Percentiles rank a stretch among this genome's conserved stretches.
Conservation (phyloP, 202 grass and related monocot genomes). For the Tripidium arundinaceum region DNA sequence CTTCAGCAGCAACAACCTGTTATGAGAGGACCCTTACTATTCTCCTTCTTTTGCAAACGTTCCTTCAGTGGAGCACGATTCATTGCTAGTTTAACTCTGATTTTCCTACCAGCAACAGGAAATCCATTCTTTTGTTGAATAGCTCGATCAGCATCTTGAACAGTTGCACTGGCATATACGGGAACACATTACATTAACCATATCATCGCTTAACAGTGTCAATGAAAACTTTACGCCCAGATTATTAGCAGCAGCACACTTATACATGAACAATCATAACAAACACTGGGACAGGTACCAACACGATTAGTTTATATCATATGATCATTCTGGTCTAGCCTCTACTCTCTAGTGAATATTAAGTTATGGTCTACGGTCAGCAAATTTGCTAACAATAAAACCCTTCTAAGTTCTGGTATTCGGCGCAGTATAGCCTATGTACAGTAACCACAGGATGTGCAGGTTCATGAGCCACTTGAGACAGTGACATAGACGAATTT, state of each 20-base stretch:
- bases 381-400: not conserved
- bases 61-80: conserved; percentile 67
- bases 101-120: conserved; percentile 67
- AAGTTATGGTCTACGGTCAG: not conserved
- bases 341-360: not conserved
- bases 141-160: conserved; percentile 76
- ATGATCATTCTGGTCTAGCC: not conserved
- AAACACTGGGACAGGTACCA: not conserved
- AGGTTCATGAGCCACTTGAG: not conserved
- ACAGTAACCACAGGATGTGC: not conserved
- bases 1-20: conserved; percentile 6
- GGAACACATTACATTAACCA: conserved; percentile 21
- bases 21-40: conserved; percentile 39
- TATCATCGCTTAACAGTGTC: not conserved
- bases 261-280: not conserved
- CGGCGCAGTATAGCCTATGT: not conserved
- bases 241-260: not conserved
- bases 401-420: not conserved
- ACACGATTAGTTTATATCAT: not conserved
- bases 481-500: not conserved
- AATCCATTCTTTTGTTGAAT: conserved; percentile 80
- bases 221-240: not conserved
- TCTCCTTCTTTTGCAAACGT: conserved; percentile 54
- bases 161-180: conserved; percentile 53
- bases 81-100: conserved; percentile 81